phyloP scores from a whole-genome alignment of 768 basidiomycete species.

The Amanita thiersii region DNA sequence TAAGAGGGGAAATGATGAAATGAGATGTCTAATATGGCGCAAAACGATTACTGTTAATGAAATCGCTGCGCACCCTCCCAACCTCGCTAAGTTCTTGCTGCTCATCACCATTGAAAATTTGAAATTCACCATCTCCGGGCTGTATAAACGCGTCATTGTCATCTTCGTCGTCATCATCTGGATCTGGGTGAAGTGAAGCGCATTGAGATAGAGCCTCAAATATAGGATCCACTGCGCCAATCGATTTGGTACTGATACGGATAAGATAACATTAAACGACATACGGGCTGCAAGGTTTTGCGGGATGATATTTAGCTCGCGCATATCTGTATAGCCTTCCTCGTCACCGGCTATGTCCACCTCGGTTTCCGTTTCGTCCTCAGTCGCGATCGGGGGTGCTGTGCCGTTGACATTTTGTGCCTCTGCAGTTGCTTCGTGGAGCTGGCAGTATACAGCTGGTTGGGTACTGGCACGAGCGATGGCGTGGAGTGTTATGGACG shows the following conservation, averaged over 20 bases:
- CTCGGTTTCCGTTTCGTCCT: background rate
- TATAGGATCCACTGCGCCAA: slow-evolving; percentile 62
- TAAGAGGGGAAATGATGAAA: slow-evolving; percentile 17
- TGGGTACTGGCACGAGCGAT: slow-evolving; percentile 62
- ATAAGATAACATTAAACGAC: slow-evolving; percentile 19
- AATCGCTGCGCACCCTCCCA: slow-evolving; percentile 92
- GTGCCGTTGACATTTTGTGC: slow-evolving; percentile 10
- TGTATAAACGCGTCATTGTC: slow-evolving; percentile 55
- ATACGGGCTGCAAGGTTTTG: slow-evolving; percentile 47
- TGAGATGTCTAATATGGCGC: slow-evolving; percentile 70
- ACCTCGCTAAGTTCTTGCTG: slow-evolving; percentile 76
- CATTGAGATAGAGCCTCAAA: slow-evolving; percentile 84
- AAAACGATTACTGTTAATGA: slow-evolving; percentile 67
- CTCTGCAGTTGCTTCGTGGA: slow-evolving; percentile 56
- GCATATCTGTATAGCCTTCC: slow-evolving; percentile 44
- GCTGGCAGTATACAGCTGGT: slow-evolving; percentile 87
- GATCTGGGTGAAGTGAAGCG: slow-evolving; percentile 80
- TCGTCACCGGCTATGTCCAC: slow-evolving; percentile 16
- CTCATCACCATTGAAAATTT: slow-evolving; percentile 46
- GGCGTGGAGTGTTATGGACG: slow-evolving; percentile 88
- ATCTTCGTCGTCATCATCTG: slow-evolving; percentile 33
- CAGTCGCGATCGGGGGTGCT: too few species aligned
- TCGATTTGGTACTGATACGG: background rate
- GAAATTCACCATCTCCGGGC: slow-evolving; percentile 38
- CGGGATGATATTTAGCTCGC: slow-evolving; percentile 77